Percentiles rank a stretch among this genome's conserved stretches.
Conservation (phyloP, 306 rosid genomes). For the Albizia julibrissin region DNA sequence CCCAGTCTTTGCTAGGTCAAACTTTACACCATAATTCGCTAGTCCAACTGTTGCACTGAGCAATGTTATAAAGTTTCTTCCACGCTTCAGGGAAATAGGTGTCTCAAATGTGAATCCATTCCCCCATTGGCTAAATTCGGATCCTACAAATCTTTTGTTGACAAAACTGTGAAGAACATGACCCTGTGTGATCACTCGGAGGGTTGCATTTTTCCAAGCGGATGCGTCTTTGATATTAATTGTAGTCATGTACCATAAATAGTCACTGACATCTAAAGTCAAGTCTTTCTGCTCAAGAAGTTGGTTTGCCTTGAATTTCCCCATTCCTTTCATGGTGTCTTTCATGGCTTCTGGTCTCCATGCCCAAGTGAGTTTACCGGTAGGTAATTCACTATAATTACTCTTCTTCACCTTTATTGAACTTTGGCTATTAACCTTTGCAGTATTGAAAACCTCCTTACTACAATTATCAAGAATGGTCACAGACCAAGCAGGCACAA, state of each 20-base stretch:
- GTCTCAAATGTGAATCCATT: background rate
- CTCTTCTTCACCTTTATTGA: background rate
- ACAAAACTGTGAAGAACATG: background rate
- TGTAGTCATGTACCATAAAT: background rate
- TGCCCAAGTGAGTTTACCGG: background rate
- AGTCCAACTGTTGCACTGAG: background rate
- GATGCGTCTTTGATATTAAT: background rate
- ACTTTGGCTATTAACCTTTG: background rate
- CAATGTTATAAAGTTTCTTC: background rate
- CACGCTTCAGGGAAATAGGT: background rate
- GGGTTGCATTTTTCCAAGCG: background rate
- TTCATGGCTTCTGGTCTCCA: background rate
- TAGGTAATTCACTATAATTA: background rate
- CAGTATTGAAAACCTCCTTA: background rate
- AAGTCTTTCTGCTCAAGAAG: background rate
- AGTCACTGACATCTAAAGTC: background rate
- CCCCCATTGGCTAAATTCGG: background rate
- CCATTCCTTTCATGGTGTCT: background rate
- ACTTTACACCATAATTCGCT: background rate
- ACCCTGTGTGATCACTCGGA: background rate
- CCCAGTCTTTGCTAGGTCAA: background rate
- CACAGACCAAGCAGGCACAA: background rate
- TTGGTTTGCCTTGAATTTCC: background rate
- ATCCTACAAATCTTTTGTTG: background rate
- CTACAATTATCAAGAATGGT: background rate